Conservation (phyloP, 148 eudicot species). For the Vaccinium vitisidaea region DNA sequence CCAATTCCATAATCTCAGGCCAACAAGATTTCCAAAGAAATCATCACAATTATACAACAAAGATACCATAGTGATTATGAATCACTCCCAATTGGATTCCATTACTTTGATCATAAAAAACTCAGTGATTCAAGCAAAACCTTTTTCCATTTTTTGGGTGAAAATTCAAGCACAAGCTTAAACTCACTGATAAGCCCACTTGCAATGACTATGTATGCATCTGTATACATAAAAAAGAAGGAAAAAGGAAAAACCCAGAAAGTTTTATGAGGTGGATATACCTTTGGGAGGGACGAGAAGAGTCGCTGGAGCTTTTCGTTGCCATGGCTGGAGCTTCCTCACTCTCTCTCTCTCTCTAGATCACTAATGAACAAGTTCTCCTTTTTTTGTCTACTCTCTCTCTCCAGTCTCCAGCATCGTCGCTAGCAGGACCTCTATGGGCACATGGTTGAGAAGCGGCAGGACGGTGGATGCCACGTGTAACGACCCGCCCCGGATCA, state of each 20-base stretch:
- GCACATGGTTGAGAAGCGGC: too few relatives aligned
- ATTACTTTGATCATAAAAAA: neutral
- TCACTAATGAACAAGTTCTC: too few relatives aligned
- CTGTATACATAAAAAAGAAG: neutral
- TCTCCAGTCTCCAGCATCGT: too few relatives aligned
- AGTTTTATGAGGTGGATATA: neutral
- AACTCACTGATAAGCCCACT: neutral
- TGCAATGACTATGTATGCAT: too few relatives aligned
- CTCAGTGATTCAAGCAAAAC: neutral
- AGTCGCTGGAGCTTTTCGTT: slow-evolving; percentile 1
- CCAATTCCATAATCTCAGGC: neutral
- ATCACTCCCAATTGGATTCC: neutral
- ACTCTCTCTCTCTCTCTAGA: neutral
- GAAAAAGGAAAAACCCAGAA: neutral
- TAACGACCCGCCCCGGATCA: too few relatives aligned
- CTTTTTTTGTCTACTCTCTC: too few relatives aligned
- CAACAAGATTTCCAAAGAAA: neutral
- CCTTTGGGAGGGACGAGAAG: slow-evolving; percentile 23
- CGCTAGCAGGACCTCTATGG: too few relatives aligned
- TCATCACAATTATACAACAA: neutral
- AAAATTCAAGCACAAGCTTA: neutral
- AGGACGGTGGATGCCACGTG: too few relatives aligned
- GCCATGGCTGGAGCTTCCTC: slow-evolving; percentile 16
- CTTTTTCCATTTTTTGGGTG: neutral
- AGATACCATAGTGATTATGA: neutral